These are phyloP conservation scores for Bruguiera hainesii DNA, from an alignment of 441 rosid genomes.

Conservation along the genomic window DNA sequence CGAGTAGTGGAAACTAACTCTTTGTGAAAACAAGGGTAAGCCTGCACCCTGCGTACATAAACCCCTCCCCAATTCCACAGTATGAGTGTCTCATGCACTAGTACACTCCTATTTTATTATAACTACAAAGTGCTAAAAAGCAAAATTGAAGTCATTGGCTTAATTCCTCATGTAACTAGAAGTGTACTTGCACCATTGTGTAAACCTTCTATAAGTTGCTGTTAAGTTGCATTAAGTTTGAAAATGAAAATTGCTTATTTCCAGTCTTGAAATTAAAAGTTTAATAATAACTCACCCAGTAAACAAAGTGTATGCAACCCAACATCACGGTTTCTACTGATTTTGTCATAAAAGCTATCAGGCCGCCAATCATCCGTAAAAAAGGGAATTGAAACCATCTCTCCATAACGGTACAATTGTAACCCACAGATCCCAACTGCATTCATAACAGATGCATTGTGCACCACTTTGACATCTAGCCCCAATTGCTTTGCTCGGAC, in stretches of 20 bases:
- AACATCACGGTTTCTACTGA: constrained; percentile 53
- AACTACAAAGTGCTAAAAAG: too few relatives aligned
- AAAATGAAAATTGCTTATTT: not conserved
- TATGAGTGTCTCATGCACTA: too few relatives aligned
- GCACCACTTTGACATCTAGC: constrained; percentile 68
- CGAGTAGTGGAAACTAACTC: too few relatives aligned
- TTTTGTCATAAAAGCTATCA: constrained; percentile 85
- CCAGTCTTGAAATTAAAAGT: not conserved
- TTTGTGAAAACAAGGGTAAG: too few relatives aligned
- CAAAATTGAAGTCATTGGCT: too few relatives aligned
- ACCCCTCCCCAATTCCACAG: too few relatives aligned
- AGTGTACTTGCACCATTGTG: too few relatives aligned
- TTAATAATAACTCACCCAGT: constrained; percentile 40
- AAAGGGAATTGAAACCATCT: constrained; percentile 86
- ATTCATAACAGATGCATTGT: constrained; percentile 94
- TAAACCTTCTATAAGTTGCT: too few relatives aligned
- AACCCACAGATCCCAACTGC: constrained; percentile 89
- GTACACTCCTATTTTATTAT: too few relatives aligned
- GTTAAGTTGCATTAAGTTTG: not conserved
- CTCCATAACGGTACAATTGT: constrained; percentile 91
- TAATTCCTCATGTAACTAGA: too few relatives aligned
- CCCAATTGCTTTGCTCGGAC: constrained; percentile 81
- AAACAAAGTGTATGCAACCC: constrained; percentile 93
- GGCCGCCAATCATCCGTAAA: constrained; percentile 92
- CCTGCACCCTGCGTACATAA: too few relatives aligned